Percentiles rank a stretch among this genome's conserved stretches.
These are phyloP conservation scores for Spathaspora passalidarum DNA, from an alignment of 805 yeast genomes.

Conservation along the genomic window DNA sequence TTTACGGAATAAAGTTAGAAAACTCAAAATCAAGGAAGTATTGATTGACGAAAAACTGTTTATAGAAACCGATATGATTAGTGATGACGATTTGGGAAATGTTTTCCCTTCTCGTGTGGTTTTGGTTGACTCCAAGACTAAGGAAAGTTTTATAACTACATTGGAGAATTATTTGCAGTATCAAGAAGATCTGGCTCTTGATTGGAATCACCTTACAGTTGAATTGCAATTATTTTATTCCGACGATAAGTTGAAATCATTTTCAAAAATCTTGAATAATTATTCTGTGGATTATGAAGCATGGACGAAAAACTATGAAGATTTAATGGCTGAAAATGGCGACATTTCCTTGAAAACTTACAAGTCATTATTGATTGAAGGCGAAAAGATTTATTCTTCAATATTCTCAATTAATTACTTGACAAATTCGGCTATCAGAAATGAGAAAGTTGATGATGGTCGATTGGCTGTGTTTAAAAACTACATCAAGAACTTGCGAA, in stretches of 20 bases:
- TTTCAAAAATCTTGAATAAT: constrained; percentile 33
- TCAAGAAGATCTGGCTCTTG: constrained; percentile 2
- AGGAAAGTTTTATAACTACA: constrained; percentile 31
- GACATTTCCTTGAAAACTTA: constrained; percentile 48
- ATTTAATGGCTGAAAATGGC: constrained; percentile 34
- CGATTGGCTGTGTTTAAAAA: constrained; percentile 9
- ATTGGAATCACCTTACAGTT: constrained; percentile 10
- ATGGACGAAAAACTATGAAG: constrained; percentile 51
- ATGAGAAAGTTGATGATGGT: constrained; percentile 3
- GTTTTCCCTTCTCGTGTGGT: constrained; percentile 57
- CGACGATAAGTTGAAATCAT: constrained; percentile 49
- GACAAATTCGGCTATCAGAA: constrained; percentile 4
- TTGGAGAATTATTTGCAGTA: constrained; percentile 28
- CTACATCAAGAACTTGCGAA: constrained; percentile 27
- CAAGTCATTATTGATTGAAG: constrained; percentile 47
- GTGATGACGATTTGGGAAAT: constrained; percentile 52
- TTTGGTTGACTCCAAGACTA: constrained; percentile 23
- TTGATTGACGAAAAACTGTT: constrained; percentile 28
- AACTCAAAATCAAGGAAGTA: constrained; percentile 19
- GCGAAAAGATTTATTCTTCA: constrained; percentile 47
- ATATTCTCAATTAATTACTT: constrained; percentile 26
- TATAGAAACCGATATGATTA: constrained; percentile 37
- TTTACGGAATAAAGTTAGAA: constrained; percentile 36
- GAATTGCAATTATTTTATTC: constrained; percentile 47
- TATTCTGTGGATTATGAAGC: constrained; percentile 45